These are phyloP conservation scores for Pseudogymnoascus sp. DNA, from an alignment of 2,329 filamentous ascomycete genomes.

Conservation along the genomic window DNA sequence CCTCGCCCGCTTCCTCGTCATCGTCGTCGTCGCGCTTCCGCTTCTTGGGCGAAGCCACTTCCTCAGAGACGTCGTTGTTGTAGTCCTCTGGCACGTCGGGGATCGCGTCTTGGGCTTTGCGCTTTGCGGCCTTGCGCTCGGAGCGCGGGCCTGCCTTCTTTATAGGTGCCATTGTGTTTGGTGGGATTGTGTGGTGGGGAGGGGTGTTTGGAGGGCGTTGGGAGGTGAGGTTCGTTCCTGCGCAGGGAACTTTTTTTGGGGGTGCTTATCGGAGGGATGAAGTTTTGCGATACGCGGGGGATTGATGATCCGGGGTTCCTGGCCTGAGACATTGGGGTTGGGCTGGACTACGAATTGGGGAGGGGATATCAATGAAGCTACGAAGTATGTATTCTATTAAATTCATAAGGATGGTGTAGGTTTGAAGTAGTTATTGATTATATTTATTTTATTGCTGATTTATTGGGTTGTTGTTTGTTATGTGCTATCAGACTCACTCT, in stretches of 20 bases:
- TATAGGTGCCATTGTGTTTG: neutral
- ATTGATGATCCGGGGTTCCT: neutral
- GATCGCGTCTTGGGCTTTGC: slow-evolving; percentile 27
- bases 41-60: slow-evolving; percentile 10
- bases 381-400: neutral
- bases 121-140: slow-evolving; percentile 28
- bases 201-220: too few relatives aligned
- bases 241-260: neutral
- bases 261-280: neutral
- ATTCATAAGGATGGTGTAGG: neutral
- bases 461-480: neutral
- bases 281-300: neutral
- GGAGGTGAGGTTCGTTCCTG: neutral
- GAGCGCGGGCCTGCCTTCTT: slow-evolving; percentile 17
- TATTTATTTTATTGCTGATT: neutral
- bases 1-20: slow-evolving; percentile 19
- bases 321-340: neutral
- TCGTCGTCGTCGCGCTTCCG: neutral
- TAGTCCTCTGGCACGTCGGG: slow-evolving; percentile 26
- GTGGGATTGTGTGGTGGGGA: neutral
- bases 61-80: neutral
- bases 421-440: neutral
- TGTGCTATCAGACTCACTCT: neutral
- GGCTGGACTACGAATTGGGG: neutral
- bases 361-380: neutral